Conservation (phyloP, 805 yeast genomes). For the Priceomyces haplophilus region DNA sequence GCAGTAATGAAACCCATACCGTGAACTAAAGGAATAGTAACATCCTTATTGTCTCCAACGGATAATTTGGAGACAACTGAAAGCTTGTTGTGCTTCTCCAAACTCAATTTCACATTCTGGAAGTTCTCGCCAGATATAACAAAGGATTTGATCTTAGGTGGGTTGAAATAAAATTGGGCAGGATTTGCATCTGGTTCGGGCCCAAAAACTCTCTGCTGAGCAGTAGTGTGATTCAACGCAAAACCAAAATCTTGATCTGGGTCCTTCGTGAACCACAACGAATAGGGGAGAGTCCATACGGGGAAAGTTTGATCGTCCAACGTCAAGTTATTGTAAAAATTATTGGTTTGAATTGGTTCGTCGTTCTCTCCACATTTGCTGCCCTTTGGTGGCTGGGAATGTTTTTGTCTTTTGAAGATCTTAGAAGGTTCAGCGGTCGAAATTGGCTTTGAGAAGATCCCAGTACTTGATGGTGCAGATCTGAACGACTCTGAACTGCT, state of each 20-base stretch:
- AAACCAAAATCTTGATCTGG: conserved; percentile 52
- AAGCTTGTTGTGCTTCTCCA: conserved; percentile 28
- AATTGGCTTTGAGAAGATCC: conserved; percentile 42
- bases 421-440: conserved; percentile 43
- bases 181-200: conserved; percentile 54
- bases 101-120: conserved; percentile 16
- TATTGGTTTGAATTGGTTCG: conserved; percentile 66
- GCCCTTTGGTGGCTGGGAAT: conserved; percentile 35
- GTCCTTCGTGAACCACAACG: conserved; percentile 61
- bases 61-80: conserved; percentile 25
- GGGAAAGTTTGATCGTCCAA: conserved; percentile 66
- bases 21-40: conserved; percentile 62
- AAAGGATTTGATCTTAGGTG: conserved; percentile 62
- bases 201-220: conserved; percentile 64
- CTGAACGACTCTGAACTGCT: neutral
- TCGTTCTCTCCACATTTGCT: conserved; percentile 18
- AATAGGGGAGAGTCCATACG: conserved; percentile 80
- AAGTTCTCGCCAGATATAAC: conserved; percentile 37
- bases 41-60: conserved; percentile 11
- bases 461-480: conserved; percentile 10
- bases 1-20: conserved; percentile 83
- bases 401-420: conserved; percentile 34
- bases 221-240: conserved; percentile 62
- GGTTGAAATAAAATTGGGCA: conserved; percentile 62
- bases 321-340: conserved; percentile 71